These are phyloP conservation scores for Aspergillus fumigatiaffinis DNA, from an alignment of 2,329 filamentous ascomycete genomes.

Conservation along the genomic window DNA sequence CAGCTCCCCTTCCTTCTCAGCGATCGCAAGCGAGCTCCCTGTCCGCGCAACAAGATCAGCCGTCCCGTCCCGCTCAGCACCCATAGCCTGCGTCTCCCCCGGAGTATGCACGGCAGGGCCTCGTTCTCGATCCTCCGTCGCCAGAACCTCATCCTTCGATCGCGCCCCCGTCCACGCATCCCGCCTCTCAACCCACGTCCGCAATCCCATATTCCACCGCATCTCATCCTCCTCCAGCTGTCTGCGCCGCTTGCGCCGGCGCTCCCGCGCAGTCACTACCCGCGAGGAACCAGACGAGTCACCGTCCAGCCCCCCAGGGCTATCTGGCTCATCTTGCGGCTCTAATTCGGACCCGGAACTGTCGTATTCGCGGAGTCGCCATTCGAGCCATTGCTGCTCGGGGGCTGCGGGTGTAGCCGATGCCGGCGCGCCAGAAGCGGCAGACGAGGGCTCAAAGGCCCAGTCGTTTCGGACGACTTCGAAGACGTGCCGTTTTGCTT, in stretches of 20 bases:
- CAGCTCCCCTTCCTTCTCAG: conserved; percentile 13
- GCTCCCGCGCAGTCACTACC: conserved; percentile 45
- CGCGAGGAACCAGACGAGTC: conserved; percentile 17
- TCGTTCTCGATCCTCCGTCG: conserved; percentile 12
- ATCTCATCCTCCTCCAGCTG: conserved; percentile 62
- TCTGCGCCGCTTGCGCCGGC: conserved; percentile 55
- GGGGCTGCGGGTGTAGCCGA: conserved; percentile 18
- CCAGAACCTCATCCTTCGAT: conserved; percentile 25
- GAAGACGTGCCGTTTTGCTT: conserved; percentile 39
- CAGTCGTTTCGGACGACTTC: conserved; percentile 42
- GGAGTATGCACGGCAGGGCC: conserved; percentile 3
- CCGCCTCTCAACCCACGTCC: conserved; percentile 72
- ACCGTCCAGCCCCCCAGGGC: conserved; percentile 11
- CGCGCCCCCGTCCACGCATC: conserved; percentile 80
- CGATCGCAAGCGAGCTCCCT: conserved; percentile 20
- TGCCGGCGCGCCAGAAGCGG: conserved; percentile 13
- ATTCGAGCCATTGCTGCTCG: conserved; percentile 29
- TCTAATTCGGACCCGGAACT: conserved; percentile 37
- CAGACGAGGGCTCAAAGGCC: conserved; percentile 29
- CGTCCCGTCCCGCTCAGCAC: conserved; percentile 3
- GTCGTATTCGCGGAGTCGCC: conserved; percentile 36
- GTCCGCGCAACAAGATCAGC: conserved; percentile 16
- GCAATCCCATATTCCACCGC: conserved; percentile 75
- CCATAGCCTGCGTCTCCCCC: background rate
- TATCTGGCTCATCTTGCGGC: conserved; percentile 15